Conservation (phyloP, 441 rosid genomes). For the Pelargonium citronellum region DNA sequence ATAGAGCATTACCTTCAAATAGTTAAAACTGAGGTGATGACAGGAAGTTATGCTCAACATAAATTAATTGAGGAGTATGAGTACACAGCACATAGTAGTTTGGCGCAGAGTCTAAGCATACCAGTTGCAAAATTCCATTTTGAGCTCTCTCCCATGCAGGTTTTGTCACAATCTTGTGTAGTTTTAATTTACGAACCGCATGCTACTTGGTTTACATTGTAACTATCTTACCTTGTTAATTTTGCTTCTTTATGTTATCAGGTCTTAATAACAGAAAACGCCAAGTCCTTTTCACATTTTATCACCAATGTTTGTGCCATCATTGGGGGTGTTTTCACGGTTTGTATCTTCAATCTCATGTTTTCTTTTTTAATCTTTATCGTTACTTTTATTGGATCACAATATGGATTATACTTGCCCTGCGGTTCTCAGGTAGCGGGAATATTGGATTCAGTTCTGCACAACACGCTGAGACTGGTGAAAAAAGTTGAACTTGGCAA, state of each 20-base stretch:
- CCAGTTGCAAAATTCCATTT: slow-evolving; percentile 87
- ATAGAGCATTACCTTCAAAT: slow-evolving; percentile 96
- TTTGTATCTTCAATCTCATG: slow-evolving; percentile 30
- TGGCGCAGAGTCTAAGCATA: slow-evolving; percentile 58
- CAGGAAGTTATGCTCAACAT: slow-evolving; percentile 37
- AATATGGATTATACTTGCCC: background rate
- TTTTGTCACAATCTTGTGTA: slow-evolving; percentile 18
- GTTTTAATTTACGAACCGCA: too few species aligned
- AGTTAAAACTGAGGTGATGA: slow-evolving; percentile 84
- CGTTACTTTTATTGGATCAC: background rate
- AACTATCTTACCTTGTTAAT: background rate
- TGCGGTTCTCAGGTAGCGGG: slow-evolving; percentile 78
- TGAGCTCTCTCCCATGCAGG: slow-evolving; percentile 99
- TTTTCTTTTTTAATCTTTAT: background rate
- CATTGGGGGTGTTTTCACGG: slow-evolving; percentile 96
- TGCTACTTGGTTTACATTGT: too few species aligned
- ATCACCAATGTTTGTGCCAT: slow-evolving; percentile 95
- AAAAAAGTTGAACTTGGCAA: slow-evolving; percentile 92
- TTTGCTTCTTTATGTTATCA: slow-evolving; percentile 18
- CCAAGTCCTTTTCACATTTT: slow-evolving; percentile 86
- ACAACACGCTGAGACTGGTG: slow-evolving; percentile 76
- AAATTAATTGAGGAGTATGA: slow-evolving; percentile 74
- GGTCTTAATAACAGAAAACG: slow-evolving; percentile 77
- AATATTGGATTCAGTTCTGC: slow-evolving; percentile 75
- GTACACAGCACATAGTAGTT: slow-evolving; percentile 94